Evolutionary conservation across 129 eudicot species (phyloP).

Genomic region (Logfia minima): DNA sequence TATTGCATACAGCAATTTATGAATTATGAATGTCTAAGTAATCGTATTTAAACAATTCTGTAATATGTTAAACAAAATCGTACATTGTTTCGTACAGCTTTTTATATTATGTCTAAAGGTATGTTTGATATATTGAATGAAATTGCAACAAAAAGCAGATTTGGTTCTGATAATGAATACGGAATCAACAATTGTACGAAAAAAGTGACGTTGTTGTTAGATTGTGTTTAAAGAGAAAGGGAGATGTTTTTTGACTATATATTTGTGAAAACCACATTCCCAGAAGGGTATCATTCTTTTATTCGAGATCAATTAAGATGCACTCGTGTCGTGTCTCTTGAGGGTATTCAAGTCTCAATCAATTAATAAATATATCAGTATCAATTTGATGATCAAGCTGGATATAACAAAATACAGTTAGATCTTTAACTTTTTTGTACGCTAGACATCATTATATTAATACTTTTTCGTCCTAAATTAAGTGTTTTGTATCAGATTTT

Average conservation of each 20-base stretch:
- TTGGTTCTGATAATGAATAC: background rate
- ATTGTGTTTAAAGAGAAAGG: background rate
- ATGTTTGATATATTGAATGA: background rate
- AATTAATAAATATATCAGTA: background rate
- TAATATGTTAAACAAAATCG: too few species aligned
- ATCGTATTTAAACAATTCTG: background rate
- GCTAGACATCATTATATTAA: too few species aligned
- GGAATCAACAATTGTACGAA: background rate
- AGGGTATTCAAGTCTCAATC: background rate
- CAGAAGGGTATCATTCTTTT: background rate
- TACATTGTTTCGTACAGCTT: background rate
- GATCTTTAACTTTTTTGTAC: too few species aligned
- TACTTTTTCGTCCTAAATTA: too few species aligned
- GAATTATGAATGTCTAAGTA: background rate
- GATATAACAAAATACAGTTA: too few species aligned
- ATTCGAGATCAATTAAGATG: background rate
- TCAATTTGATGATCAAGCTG: background rate
- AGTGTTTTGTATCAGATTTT: too few species aligned
- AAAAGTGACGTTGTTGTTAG: background rate
- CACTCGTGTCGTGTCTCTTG: background rate
- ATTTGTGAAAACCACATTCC: background rate
- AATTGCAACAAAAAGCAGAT: background rate
- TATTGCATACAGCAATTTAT: background rate
- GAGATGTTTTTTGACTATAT: background rate
- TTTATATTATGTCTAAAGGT: background rate